Base-by-base conservation (phyloP, 2,329 filamentous ascomycete genomes). In the Amesomyces nigricolor region DNA sequence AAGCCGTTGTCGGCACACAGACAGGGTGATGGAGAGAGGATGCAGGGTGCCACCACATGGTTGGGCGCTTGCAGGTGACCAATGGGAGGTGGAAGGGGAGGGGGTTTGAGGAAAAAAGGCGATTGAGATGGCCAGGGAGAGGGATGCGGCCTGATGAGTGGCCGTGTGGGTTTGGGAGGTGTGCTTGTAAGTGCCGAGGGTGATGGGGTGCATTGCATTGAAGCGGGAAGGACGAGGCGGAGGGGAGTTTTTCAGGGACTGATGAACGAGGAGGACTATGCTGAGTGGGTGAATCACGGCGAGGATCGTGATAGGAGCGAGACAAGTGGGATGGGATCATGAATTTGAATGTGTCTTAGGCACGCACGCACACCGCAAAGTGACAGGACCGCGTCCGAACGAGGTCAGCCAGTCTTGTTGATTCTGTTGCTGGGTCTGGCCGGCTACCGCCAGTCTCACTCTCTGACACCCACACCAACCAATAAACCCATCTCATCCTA, bases 31-130 rank as follows among this genome's bases (percentile, higher is more conserved):
- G 17, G 17, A 19, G 17, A 19, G 17, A 19, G 17, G 17, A 19
- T 19, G 17, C 17, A 19, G 17, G 14, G 19, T 35, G 14, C 37
- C 10, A 10, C 46, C 39, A 49, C 46, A 49, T 49, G 47, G 47
- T 9, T 42, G 47, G 47, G 53, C 53, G 53, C 53, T 50, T 55
- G 53, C 45, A 22, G 11, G 42, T 32, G 40, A 22, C 53, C 53
- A 55, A 55, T 55, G 40, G 30, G 53, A 35, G 10, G 26, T 6
- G 11, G 13, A 14, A 42, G 17, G 17, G 17, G 17, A 19, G 17
- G 17, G 17, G 17, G 17, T 19, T 19, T 19, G 17, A 19, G 17
- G 17, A 2, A 19, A 19, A 19, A 19, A 19, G 17, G 17, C 17
- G 3, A 19, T 19, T 19, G 22, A 26, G 22, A 26, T 26, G 22